phyloP scores from a whole-genome alignment of 495 filamentous ascomycete genomes.

The Penicillium waksmanii region DNA sequence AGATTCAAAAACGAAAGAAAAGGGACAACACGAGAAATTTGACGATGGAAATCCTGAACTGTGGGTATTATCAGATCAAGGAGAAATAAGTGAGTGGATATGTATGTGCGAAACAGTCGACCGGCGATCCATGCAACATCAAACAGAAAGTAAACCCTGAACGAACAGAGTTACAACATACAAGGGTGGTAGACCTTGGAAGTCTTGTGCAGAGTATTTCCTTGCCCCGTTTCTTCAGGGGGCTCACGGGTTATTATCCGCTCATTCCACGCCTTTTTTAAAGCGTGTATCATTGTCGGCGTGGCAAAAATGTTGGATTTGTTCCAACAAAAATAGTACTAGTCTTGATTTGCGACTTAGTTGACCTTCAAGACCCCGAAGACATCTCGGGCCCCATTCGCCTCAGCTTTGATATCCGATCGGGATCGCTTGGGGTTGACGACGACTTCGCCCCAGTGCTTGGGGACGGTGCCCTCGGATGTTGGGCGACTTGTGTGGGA shows the following conservation, averaged over 20 bases:
- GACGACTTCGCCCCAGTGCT: constrained; percentile 54
- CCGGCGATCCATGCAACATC: constrained; percentile 34
- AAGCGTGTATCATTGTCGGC: not conserved
- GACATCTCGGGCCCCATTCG: constrained; percentile 38
- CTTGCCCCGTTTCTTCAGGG: not conserved
- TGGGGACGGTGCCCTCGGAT: constrained; percentile 39
- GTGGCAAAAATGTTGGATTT: constrained; percentile 15
- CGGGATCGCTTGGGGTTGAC: constrained; percentile 45
- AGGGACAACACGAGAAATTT: constrained; percentile 10
- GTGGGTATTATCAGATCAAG: constrained; percentile 33
- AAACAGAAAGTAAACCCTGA: constrained; percentile 14
- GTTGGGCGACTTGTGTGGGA: constrained; percentile 22
- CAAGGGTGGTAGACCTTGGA: not conserved
- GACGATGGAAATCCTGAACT: constrained; percentile 23
- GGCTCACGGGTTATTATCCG: not conserved
- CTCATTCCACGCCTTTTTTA: not conserved
- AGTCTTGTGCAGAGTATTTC: constrained; percentile 7
- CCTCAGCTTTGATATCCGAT: constrained; percentile 31
- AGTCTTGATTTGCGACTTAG: constrained; percentile 13
- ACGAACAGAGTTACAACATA: constrained; percentile 15
- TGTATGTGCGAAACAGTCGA: constrained; percentile 33
- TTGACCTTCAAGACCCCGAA: constrained; percentile 51
- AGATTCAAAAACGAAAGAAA: constrained; percentile 9
- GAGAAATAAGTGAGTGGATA: constrained; percentile 25
- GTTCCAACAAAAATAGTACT: not conserved